Evolutionary conservation across 768 basidiomycete species (phyloP).

Genomic region (Tubosaeta sp.): DNA sequence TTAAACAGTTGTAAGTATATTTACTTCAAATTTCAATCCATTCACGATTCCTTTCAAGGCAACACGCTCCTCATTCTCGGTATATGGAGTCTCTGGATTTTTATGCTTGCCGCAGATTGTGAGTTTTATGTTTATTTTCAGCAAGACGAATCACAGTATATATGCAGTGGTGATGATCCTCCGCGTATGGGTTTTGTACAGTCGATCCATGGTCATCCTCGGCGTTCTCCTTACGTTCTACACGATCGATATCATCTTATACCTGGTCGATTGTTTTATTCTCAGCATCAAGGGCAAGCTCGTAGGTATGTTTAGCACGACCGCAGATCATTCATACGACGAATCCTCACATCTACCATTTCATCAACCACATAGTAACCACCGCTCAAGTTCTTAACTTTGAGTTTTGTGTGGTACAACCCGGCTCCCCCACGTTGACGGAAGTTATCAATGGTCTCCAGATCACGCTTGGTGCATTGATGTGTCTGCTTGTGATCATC

Average conservation of each 20-base stretch:
- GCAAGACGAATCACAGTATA: background rate
- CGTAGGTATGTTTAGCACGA: background rate
- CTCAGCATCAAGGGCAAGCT: background rate
- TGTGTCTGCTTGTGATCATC: background rate
- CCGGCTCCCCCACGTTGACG: background rate
- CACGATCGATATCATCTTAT: background rate
- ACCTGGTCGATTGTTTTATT: background rate
- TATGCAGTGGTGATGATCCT: slow-evolving; percentile 1
- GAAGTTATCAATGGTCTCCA: background rate
- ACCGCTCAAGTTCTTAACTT: background rate
- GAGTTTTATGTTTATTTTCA: background rate
- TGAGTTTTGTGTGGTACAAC: background rate
- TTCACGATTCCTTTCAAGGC: background rate
- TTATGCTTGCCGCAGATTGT: background rate
- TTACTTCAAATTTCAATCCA: background rate
- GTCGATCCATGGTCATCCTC: background rate
- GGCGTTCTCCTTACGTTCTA: background rate
- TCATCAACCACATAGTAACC: background rate
- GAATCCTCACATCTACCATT: background rate
- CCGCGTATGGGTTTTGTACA: background rate
- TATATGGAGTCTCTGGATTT: background rate
- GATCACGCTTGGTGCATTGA: background rate
- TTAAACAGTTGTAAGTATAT: background rate
- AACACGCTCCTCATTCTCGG: background rate
- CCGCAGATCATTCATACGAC: background rate